phyloP scores from a whole-genome alignment of 2,329 filamentous ascomycete species.

The Monosporascus sp. region DNA sequence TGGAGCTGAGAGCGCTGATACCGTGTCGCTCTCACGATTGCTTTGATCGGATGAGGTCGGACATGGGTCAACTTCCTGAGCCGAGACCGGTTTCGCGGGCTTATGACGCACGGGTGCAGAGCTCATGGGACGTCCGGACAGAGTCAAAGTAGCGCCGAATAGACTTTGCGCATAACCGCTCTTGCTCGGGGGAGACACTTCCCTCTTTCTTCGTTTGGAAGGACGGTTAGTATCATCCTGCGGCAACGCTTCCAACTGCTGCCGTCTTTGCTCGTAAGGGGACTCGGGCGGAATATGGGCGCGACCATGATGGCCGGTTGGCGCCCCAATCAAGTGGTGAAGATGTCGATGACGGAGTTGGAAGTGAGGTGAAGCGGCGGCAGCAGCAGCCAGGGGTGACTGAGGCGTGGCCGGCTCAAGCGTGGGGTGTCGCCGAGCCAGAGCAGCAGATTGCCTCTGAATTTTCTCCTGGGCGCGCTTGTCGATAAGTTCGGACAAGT shows the following conservation, averaged over 20 bases:
- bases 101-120: slow-evolving; percentile 23
- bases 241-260: slow-evolving; percentile 26
- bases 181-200: slow-evolving; percentile 35
- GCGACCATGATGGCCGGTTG: slow-evolving; percentile 58
- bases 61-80: slow-evolving; percentile 4
- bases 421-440: slow-evolving; percentile 26
- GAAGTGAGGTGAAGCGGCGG: slow-evolving; percentile 23
- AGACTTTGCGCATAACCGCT: slow-evolving; percentile 45
- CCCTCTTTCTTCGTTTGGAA: slow-evolving; percentile 35
- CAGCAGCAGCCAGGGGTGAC: slow-evolving; percentile 3
- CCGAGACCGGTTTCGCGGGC: slow-evolving; percentile 3
- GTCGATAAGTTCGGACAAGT: slow-evolving; percentile 69
- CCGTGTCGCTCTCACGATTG: slow-evolving; percentile 6
- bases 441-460: slow-evolving; percentile 39
- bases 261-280: slow-evolving; percentile 55
- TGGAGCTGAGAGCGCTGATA: background rate
- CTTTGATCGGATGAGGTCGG: slow-evolving; percentile 9
- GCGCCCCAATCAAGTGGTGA: slow-evolving; percentile 60
- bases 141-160: slow-evolving; percentile 40
- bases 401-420: slow-evolving; percentile 22
- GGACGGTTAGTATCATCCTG: slow-evolving; percentile 22
- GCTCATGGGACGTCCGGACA: slow-evolving; percentile 34
- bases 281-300: slow-evolving; percentile 52
- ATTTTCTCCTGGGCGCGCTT: slow-evolving; percentile 58
- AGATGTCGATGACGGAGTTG: slow-evolving; percentile 38